Evolutionary conservation across 345 rosid genomes (phyloP).

Genomic region (Balakata baccata): DNA sequence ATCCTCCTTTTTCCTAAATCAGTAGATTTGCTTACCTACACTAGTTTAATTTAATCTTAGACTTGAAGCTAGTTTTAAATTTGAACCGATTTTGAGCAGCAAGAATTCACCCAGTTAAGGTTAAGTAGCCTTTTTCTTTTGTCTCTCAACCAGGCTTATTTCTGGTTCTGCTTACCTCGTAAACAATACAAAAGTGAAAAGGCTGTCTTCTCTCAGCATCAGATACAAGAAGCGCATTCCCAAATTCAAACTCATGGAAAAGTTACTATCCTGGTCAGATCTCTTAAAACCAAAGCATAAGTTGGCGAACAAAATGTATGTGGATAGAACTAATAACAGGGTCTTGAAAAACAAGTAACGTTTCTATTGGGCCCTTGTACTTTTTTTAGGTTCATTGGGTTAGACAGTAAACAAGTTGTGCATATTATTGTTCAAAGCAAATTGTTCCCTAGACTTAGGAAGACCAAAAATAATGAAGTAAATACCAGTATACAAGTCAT

Average conservation of each 20-base stretch:
- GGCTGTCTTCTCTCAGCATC: neutral
- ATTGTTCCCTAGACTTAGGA: neutral
- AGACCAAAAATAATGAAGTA: neutral
- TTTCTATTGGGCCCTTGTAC: no score
- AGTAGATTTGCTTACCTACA: neutral
- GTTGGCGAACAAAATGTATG: no score
- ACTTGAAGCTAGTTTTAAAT: neutral
- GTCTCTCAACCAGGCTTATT: neutral
- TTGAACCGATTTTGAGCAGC: neutral
- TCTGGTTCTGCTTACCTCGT: neutral
- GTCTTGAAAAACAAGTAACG: no score
- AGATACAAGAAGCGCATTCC: neutral
- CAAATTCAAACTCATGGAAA: neutral
- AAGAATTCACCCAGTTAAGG: neutral
- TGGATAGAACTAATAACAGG: no score
- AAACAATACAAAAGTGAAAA: neutral
- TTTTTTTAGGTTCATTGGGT: no score
- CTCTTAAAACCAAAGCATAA: neutral
- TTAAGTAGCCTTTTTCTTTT: neutral
- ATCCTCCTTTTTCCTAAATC: neutral
- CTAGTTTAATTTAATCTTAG: neutral
- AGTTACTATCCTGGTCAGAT: neutral
- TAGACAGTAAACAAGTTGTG: neutral
- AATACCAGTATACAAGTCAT: neutral
- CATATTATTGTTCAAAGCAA: neutral